These are phyloP conservation scores for Panellus pusillus DNA, from an alignment of 768 basidiomycete genomes.

Conservation along the genomic window DNA sequence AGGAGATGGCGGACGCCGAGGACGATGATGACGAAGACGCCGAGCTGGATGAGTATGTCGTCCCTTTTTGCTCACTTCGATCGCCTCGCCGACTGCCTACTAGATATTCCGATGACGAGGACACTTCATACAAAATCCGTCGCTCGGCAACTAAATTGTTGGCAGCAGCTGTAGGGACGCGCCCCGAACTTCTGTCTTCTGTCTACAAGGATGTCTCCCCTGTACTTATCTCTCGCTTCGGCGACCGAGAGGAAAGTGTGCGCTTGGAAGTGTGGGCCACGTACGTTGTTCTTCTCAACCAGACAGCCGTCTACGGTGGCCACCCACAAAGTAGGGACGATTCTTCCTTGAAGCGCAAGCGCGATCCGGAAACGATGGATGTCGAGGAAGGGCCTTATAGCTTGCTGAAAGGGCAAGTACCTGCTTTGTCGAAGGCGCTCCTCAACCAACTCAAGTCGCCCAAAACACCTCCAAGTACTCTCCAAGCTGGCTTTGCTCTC, in stretches of 20 bases:
- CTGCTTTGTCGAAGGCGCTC: conserved; percentile 74
- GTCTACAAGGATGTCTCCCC: conserved; percentile 88
- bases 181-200: conserved; percentile 78
- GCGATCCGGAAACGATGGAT: conserved; percentile 74
- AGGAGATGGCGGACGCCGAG: conserved; percentile 68
- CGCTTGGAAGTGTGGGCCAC: conserved; percentile 90
- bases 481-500: conserved; percentile 85
- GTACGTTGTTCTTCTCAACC: conserved; percentile 77
- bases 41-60: conserved; percentile 72
- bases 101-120: conserved; percentile 97
- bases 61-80: neutral
- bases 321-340: conserved; percentile 54
- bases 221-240: conserved; percentile 86
- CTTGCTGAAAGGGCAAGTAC: conserved; percentile 74
- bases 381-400: conserved; percentile 71
- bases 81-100: conserved; percentile 10
- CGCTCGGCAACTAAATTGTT: conserved; percentile 91
- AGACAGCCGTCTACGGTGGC: conserved; percentile 80
- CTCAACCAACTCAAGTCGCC: conserved; percentile 82
- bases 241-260: conserved; percentile 94
- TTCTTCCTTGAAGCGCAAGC: conserved; percentile 65
- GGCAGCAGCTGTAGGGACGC: conserved; percentile 80
- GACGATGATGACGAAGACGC: conserved; percentile 80
- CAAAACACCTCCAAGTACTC: conserved; percentile 73
- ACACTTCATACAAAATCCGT: conserved; percentile 96